A percentile compares a stretch with the other conserved stretches of the same genome.
Conservation (phyloP, 1,284 basidiomycete species). For the Rhodotorula sp. region DNA sequence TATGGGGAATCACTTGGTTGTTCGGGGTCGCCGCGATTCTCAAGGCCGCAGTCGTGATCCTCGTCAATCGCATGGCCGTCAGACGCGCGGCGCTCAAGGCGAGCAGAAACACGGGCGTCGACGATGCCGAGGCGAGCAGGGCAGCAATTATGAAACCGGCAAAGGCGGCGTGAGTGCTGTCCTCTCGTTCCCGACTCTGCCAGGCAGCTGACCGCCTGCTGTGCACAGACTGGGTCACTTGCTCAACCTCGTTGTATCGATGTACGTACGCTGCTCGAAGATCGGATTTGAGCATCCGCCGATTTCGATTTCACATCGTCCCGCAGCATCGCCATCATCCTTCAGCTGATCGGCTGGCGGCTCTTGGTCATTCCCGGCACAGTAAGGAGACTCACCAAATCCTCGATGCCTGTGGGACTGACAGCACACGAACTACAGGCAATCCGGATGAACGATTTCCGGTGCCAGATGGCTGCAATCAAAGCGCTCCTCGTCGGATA, state of each 20-base stretch:
- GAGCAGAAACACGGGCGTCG: neutral
- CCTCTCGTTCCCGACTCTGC: too few species aligned
- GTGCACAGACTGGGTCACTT: conserved; percentile 18
- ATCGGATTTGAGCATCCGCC: too few species aligned
- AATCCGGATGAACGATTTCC: conserved; percentile 3
- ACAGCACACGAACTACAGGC: conserved; percentile 1
- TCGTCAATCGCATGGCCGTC: neutral
- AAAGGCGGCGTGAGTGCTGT: conserved; percentile 3
- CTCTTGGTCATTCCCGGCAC: conserved; percentile 1
- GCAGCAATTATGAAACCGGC: conserved; percentile 8
- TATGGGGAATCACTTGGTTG: neutral
- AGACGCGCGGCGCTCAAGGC: neutral
- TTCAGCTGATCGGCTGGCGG: conserved; percentile 12
- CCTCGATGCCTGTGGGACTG: too few species aligned
- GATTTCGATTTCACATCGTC: neutral
- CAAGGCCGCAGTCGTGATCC: neutral
- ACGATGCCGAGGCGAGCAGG: neutral
- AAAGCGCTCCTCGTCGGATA: conserved; percentile 20
- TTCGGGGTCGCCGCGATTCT: conserved; percentile 1
- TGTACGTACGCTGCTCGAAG: neutral
- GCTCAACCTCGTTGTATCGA: conserved; percentile 15
- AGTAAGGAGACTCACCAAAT: too few species aligned
- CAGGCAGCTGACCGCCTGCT: too few species aligned
- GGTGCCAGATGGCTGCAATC: neutral
- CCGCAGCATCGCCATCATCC: neutral